Base-by-base conservation (phyloP, 1,139 yeast genomes). In the Meyerozyma athensensis region DNA sequence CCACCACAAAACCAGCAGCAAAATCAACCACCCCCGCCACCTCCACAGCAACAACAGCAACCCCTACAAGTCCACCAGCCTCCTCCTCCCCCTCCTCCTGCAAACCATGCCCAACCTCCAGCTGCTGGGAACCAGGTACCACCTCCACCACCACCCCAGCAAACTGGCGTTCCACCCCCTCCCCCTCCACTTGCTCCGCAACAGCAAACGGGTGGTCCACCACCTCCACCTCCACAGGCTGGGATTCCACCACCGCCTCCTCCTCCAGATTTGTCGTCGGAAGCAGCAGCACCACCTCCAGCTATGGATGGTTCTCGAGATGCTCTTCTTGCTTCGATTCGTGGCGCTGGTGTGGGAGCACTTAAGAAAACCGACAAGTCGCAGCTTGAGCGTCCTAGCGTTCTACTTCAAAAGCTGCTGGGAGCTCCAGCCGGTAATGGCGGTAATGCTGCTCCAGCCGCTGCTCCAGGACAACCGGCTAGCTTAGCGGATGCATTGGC, bases 401-500 rank as follows among this genome's bases (percentile, higher is more conserved):
- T 75, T 0, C 52, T 85, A 26, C 60, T 86, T 21, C 85, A 77
- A 59, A 90, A 84, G 53, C 86, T 86, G 1, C 68, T 66, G 34
- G 94, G 94, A 14, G 50, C 63, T 3, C 54, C 61, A 6, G 57
- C 56, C 10, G 59, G 65, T 2, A 22, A 13, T 24, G 14, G 28
- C 14, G 13, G 14, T 6, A 17, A 9, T 9, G 12, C 28, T 4
- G 58, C 66, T 13, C 72, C 73, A 4, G 66, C 69, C 2, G 65
- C 66, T 9, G 61, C 63, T 3, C 60, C 65, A 1, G 77, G 77
- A 2, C 74, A 63, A 39, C 81, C 81, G 3, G 81, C 75, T 2
- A 72, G 77, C 34, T 65, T 89, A 38, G 96, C 96, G 0, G 95
- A 86, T 58, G 96, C 96, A 0, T 67, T 90, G 39, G 90, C 95